Conservation (phyloP, 2,329 filamentous ascomycete species). For the Purpureocillium lavendulum region DNA sequence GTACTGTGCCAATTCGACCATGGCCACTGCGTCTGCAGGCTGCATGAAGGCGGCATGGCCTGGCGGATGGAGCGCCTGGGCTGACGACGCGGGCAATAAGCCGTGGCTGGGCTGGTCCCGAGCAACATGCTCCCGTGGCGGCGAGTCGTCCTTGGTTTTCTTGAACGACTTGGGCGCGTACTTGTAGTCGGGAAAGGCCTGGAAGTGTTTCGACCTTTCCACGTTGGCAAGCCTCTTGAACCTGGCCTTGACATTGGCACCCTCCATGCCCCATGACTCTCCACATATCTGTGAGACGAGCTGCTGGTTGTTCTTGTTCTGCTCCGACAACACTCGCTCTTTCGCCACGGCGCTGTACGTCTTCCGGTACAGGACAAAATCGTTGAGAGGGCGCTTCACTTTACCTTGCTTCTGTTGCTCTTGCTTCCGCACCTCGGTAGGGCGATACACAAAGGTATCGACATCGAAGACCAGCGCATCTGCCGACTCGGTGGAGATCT, state of each 20-base stretch:
- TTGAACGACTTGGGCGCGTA: conserved; percentile 74
- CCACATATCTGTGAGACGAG: conserved; percentile 84
- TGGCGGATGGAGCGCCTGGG: neutral
- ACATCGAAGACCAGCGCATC: conserved; percentile 67
- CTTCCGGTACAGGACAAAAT: conserved; percentile 95
- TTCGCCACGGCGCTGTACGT: conserved; percentile 44
- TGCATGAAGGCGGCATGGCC: neutral
- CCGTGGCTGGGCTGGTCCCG: neutral
- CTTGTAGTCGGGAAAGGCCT: conserved; percentile 85
- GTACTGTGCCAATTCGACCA: too few species aligned
- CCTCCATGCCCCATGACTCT: conserved; percentile 73
- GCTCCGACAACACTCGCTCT: neutral
- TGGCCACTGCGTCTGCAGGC: too few species aligned
- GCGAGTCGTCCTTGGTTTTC: conserved; percentile 14
- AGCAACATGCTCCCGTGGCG: neutral
- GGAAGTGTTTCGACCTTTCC: conserved; percentile 77
- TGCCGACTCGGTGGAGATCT: conserved; percentile 55
- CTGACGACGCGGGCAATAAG: too few species aligned
- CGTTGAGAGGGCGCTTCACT: conserved; percentile 90
- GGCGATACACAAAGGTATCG: conserved; percentile 66
- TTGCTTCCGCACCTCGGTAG: conserved; percentile 52
- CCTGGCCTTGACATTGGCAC: conserved; percentile 59
- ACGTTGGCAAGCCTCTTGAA: conserved; percentile 73
- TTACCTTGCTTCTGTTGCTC: conserved; percentile 66
- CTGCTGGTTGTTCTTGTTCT: conserved; percentile 80